A percentile compares a stretch with the other conserved stretches of the same genome.
Conservation (phyloP, 352 stramenopile species). For the Pythium vanterpoolii region DNA sequence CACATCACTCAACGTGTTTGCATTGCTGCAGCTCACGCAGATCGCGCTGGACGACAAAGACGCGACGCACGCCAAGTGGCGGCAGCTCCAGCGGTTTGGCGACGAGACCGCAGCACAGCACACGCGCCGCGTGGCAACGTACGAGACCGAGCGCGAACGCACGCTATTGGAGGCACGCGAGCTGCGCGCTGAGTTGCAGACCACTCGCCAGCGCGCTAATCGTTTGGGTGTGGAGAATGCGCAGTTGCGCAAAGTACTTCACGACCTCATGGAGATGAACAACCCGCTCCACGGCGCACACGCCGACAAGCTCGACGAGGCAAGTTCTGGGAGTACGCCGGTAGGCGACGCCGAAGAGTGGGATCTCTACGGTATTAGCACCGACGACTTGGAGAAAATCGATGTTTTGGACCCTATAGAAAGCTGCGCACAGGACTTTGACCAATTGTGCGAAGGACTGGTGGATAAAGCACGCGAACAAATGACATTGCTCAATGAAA, state of each 20-base stretch:
- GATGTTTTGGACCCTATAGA: conserved; percentile 50
- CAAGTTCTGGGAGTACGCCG: conserved; percentile 16
- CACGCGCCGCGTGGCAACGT: conserved; percentile 23
- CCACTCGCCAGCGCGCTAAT: conserved; percentile 43
- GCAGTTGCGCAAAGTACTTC: conserved; percentile 41
- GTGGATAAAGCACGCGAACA: conserved; percentile 37
- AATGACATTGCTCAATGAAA: conserved; percentile 40
- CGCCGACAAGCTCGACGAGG: conserved; percentile 23
- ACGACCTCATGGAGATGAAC: conserved; percentile 33
- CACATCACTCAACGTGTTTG: conserved; percentile 60
- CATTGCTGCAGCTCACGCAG: conserved; percentile 48
- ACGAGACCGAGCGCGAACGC: conserved; percentile 38
- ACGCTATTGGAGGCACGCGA: conserved; percentile 32
- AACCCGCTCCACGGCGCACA: conserved; percentile 4
- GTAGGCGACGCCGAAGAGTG: conserved; percentile 45
- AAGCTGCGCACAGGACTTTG: conserved; percentile 51
- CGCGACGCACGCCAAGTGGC: conserved; percentile 27
- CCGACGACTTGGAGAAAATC: conserved; percentile 34
- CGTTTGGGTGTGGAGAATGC: conserved; percentile 50
- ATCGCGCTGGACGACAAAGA: conserved; percentile 34
- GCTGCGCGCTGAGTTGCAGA: conserved; percentile 54
- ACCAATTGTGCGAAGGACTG: conserved; percentile 50
- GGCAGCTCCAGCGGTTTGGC: conserved; percentile 31
- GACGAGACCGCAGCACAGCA: conserved; percentile 32
- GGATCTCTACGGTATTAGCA: conserved; percentile 40